Evolutionary conservation across 2,329 filamentous ascomycete genomes (phyloP).

Genomic region (Metarhizium rileyi): DNA sequence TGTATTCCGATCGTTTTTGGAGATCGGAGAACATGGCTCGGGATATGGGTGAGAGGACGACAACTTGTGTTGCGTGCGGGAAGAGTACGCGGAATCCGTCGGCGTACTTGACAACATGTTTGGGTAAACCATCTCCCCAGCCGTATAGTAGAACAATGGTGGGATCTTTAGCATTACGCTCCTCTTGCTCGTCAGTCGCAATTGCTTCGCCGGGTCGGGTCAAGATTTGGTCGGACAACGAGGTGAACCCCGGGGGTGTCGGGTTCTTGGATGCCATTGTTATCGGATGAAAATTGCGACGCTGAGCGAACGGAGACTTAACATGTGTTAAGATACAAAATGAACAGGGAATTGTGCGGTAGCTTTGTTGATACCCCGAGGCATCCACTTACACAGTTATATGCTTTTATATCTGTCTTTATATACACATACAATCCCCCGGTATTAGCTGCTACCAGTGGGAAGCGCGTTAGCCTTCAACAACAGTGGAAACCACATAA

Average conservation of each 20-base stretch:
- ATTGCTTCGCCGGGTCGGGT: conserved; percentile 26
- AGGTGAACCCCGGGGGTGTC: conserved; percentile 33
- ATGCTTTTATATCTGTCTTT: neutral
- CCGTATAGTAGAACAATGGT: conserved; percentile 42
- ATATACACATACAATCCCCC: neutral
- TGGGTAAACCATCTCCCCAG: conserved; percentile 47
- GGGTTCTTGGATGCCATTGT: conserved; percentile 9
- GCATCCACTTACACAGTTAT: neutral
- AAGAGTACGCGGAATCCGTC: conserved; percentile 41
- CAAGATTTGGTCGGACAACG: conserved; percentile 37
- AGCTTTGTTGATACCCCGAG: neutral
- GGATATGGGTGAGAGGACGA: conserved; percentile 40
- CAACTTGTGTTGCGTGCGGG: conserved; percentile 39
- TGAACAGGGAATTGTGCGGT: neutral
- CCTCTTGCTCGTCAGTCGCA: conserved; percentile 7
- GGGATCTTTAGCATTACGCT: conserved; percentile 21
- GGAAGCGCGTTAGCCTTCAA: neutral
- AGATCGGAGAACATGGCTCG: conserved; percentile 35
- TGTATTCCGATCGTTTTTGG: conserved; percentile 30
- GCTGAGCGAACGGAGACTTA: neutral
- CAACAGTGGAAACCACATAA: neutral
- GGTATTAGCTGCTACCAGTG: neutral
- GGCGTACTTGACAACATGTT: conserved; percentile 46
- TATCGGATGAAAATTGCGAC: neutral
- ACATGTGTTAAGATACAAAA: neutral